Evolutionary conservation across 2,329 filamentous ascomycete species (phyloP).

Genomic region (Aureobasidium lini): DNA sequence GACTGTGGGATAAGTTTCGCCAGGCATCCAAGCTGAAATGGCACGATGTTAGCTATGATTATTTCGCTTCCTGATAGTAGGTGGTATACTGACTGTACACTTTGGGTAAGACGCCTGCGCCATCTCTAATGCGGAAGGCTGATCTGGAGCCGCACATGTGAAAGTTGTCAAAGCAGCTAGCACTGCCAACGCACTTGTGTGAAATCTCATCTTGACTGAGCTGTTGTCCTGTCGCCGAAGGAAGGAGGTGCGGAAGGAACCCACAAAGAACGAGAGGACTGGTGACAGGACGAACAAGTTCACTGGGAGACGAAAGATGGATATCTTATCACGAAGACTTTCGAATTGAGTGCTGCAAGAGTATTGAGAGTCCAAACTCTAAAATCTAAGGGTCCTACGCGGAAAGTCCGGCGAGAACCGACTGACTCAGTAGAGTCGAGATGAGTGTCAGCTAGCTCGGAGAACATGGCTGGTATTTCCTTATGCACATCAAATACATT

Average conservation of each 20-base stretch:
- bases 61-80: background rate
- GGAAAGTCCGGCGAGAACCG: too few species aligned
- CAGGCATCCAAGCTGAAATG: constrained; percentile 17
- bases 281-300: background rate
- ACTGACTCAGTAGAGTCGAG: too few species aligned
- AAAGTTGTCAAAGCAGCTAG: background rate
- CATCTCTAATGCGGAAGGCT: background rate
- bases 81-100: background rate
- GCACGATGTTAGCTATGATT: background rate
- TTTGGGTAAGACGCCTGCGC: constrained; percentile 1
- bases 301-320: too few species aligned
- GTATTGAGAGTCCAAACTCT: too few species aligned
- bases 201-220: background rate
- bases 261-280: constrained; percentile 1
- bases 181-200: background rate
- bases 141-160: background rate
- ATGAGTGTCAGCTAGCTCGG: too few species aligned
- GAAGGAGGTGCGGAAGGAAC: background rate
- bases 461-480: too few species aligned
- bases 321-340: too few species aligned
- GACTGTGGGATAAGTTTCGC: constrained; percentile 16
- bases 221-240: background rate
- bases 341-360: too few species aligned
- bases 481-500: too few species aligned
- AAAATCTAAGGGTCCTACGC: too few species aligned